Base-by-base conservation (phyloP, 805 yeast genomes). In the Teunomyces panamensis region DNA sequence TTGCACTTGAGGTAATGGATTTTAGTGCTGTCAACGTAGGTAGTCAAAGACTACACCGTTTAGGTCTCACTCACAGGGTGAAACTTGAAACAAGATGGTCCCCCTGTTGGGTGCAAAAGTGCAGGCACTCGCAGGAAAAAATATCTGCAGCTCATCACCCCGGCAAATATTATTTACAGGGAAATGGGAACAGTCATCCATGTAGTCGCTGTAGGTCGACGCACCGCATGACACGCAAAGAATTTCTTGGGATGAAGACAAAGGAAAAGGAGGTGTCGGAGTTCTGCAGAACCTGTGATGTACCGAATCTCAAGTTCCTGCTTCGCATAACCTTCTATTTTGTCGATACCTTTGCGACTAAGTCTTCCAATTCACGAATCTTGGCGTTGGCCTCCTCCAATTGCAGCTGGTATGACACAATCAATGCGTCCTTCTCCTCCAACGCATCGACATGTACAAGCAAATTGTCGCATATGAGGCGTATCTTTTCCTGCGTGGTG, bases 401-500 rank as follows among this genome's bases (percentile, higher is more conserved):
- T n/a, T 63, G 65, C 17, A 56, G 54, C 34, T 57, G 56, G 41
- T 65, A 70, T 30, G 46, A 36, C 42, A 11, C 51, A 37, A 44
- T 49, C 27, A 27, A 42, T 30, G 45, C 36, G 13, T 50, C 51
- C n/a, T 43, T 44, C 9, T 39, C 35, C 27, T 51, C 56, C 27
- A 33, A 17, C 14, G 39, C 49, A 13, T 48, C 46, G 26, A 57
- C 34, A 17, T 63, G 65, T 27, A 45, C 30, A 9, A 66, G 45
- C 4, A 64, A 37, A 37, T 61, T 59, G 42, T 56, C 57, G 46
- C 68, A 60, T 9, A 56, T 50, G n/a, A 46, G 39, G 45, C 56
- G 54, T 28, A 63, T 45, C 11, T 55, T 46, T 27, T 44, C 47
- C 13, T 64, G 64, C 8, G 46, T 53, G 9, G 61, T 57, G n/a